Evolutionary conservation across 2,329 filamentous ascomycete species (phyloP), one percentile per base, ranked within the genome.

Genomic region (Penicillium frequentans): DNA sequence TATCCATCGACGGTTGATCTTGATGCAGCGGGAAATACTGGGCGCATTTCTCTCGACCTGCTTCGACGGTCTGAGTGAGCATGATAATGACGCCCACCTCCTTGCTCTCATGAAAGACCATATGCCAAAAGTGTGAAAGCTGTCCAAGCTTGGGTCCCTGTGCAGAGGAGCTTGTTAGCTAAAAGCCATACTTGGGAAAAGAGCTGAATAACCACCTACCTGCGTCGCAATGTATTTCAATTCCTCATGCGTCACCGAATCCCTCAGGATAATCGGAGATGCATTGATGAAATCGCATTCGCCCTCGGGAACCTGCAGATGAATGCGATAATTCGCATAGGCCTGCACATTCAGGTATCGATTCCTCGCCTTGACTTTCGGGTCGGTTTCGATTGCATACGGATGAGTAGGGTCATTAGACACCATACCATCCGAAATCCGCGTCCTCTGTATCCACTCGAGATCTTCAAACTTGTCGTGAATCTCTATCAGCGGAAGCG

Each of bases 331-430:
- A 70, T 90, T 87, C 60, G 89, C 87, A 86, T 90, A 99, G 0
- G 93, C 91, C 70, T 93, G 89, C 61, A 99, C 91, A 70, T 98
- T 96, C 53, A 82, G 74, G 76, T 98, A 99, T 54, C 95, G 87
- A 74, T 98, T 96, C 64, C 93, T 84, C 35, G 76, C 73, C 57
- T 80, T 81, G 61, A 85, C 78, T 48, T 85, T 81, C 9, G 84
- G 78, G 24, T 82, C 81, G 27, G 75, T 76, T 49, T 89, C 81
- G 53, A 87, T 81, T 3, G 85, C 81, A 80, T 82, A 89, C 60
- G 79, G 79, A 51, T 83, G 82, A 13, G 75, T 71, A 23, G 81
- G 75, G 49, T 82, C 77, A 45, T 77, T 73, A 7, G 69, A 69
- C 63, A 77, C 68, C 39, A 72, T 68, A 47, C 77, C 80, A 57